Evolutionary conservation across 1,139 yeast species (phyloP), one percentile per base, ranked within the genome.

Genomic region (Geotrichum armillariae): DNA sequence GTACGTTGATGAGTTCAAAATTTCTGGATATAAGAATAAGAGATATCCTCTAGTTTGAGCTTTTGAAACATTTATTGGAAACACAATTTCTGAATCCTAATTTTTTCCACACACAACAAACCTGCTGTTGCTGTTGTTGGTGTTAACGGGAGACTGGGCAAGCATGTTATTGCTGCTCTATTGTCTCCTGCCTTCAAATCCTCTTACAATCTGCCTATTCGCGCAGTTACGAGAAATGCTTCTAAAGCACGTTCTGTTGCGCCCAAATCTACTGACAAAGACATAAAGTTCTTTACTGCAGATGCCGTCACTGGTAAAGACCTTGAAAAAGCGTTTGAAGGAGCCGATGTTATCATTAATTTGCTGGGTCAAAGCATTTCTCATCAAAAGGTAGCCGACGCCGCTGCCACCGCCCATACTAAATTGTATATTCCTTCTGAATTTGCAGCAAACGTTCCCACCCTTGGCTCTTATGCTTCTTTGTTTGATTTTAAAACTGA

Each of bases 371-470:
- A 65, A 2, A 55, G 55, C 4, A 48, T 70, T 33, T 74, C 70
- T 55, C 60, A 65, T 47, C 58, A 55, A 36, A 56, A 60, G 7
- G 44, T 68, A 20, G 55, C 70, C 9, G 68, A 71, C 2, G 73
- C 80, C 4, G 72, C 76, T 2, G 60, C 62, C 6, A 61, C 61
- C 16, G 73, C 75, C 36, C 42, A 46, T 7, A 80, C 82, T 41
- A 76, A 78, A 62, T 59, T 81, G 32, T 81, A 74, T 65, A 73
- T 82, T 52, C 85, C 87, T 34, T 77, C 86, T 3, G 86, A 82
- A 60, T 82, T 78, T 58, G 88, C 88, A 41, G 61, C 69, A 36
- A 79, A 79, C 46, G 54, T 72, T 33, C 60, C 55, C 6, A 25
- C 58, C 62, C 16, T 63, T 61, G 16, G 57, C 55, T 25, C 53